These are phyloP conservation scores for Teratosphaeria gauchensis DNA, from an alignment of 2,329 filamentous ascomycete species.

Conservation along the genomic window DNA sequence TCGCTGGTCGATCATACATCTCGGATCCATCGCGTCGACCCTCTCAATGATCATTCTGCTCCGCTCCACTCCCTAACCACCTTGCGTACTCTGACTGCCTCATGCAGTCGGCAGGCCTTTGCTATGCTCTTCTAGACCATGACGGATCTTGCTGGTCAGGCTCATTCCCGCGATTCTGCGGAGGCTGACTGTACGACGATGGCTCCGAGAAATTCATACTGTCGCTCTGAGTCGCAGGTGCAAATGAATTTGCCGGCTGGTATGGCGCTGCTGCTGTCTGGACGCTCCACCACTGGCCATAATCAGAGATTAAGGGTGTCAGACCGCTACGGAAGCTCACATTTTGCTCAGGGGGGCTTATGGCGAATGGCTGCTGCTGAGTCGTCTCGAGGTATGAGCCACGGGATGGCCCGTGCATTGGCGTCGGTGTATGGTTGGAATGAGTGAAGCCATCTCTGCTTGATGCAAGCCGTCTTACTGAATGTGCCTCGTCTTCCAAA, in stretches of 20 bases:
- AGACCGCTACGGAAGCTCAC: background rate
- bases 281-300: background rate
- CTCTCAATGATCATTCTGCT: background rate
- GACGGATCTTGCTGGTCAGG: background rate
- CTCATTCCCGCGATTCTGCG: background rate
- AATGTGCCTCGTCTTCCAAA: background rate
- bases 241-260: background rate
- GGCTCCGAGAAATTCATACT: background rate
- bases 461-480: background rate
- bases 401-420: background rate
- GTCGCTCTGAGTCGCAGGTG: background rate
- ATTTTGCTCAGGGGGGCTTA: background rate
- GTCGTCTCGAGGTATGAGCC: background rate
- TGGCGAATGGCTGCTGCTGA: background rate
- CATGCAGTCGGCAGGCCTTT: background rate
- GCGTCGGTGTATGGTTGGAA: background rate
- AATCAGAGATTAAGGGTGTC: background rate
- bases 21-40: background rate
- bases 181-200: background rate
- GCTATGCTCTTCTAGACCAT: background rate
- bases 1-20: background rate
- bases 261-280: background rate
- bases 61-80: background rate
- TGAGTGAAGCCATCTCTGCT: background rate
- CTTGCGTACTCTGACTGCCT: background rate